phyloP scores from a whole-genome alignment of 2,329 filamentous ascomycete species.

The Talaromyces sp. region DNA sequence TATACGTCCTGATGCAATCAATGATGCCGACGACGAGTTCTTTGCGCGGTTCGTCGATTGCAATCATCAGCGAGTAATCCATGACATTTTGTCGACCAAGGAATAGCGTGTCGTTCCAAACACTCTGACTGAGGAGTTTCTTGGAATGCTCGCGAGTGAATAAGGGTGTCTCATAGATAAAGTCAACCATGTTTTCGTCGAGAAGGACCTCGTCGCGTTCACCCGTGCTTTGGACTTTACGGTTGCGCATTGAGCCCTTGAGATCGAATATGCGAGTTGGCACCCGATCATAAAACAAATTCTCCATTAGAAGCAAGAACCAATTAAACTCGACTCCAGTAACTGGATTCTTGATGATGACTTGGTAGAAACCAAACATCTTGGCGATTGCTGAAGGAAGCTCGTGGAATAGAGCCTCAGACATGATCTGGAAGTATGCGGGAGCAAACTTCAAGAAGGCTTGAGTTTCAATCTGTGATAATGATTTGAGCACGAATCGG shows the following conservation, averaged over 20 bases:
- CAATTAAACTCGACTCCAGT: conserved; percentile 93
- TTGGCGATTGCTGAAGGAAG: conserved; percentile 96
- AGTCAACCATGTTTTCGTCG: conserved; percentile 98
- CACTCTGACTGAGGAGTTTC: conserved; percentile 82
- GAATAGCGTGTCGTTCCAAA: conserved; percentile 98
- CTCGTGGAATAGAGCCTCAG: conserved; percentile 90
- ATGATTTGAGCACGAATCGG: conserved; percentile 84
- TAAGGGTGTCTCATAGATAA: conserved; percentile 94
- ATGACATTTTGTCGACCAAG: conserved; percentile 93
- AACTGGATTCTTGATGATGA: conserved; percentile 90
- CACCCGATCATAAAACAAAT: conserved; percentile 91
- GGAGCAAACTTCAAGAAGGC: conserved; percentile 95
- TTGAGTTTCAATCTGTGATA: conserved; percentile 86
- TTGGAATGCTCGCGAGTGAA: conserved; percentile 96
- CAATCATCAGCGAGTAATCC: conserved; percentile 99
- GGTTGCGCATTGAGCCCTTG: conserved; percentile 97
- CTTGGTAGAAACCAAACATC: conserved; percentile 98
- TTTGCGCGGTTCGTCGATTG: conserved; percentile 83
- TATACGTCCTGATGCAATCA: conserved; percentile 96
- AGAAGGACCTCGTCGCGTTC: conserved; percentile 94
- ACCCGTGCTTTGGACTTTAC: conserved; percentile 92
- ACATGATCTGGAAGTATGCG: conserved; percentile 96
- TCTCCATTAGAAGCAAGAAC: conserved; percentile 94
- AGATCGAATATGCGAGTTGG: conserved; percentile 91
- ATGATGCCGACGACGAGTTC: conserved; percentile 97